Percentiles rank a stretch among this genome's conserved stretches.
phyloP scores from a whole-genome alignment of 345 rosid species.

The sweet orange (Citrus sinensis) region DNA sequence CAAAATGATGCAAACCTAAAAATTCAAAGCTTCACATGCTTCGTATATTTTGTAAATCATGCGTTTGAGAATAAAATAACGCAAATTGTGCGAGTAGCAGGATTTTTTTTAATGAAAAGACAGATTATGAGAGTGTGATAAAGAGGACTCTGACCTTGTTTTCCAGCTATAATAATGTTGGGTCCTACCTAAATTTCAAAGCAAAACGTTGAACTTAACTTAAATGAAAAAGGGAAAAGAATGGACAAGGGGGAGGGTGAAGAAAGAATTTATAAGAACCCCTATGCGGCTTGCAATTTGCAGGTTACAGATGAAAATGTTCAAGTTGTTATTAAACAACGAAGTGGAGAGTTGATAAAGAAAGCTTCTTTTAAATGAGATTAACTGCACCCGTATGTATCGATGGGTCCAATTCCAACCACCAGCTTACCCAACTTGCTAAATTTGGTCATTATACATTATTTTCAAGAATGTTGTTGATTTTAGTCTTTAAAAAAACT shows the following conservation, averaged over 20 bases:
- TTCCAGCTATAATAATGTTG: neutral
- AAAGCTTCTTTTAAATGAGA: neutral
- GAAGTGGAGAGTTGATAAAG: neutral
- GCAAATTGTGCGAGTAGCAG: neutral
- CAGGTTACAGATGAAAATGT: neutral
- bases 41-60: neutral
- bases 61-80: neutral
- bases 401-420: neutral
- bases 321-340: neutral
- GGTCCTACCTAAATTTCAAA: neutral
- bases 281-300: neutral
- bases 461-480: neutral
- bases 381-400: neutral
- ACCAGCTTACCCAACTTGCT: neutral
- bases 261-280: neutral
- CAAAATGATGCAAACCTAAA: neutral
- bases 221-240: neutral
- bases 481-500: neutral
- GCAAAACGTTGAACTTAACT: neutral
- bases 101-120: neutral
- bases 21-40: neutral
- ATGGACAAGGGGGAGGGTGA: neutral
- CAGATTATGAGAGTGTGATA: neutral
- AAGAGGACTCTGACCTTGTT: neutral
- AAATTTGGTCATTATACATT: neutral